Base-by-base conservation (phyloP, 768 basidiomycete genomes). In the Mycena albidolilacea region DNA sequence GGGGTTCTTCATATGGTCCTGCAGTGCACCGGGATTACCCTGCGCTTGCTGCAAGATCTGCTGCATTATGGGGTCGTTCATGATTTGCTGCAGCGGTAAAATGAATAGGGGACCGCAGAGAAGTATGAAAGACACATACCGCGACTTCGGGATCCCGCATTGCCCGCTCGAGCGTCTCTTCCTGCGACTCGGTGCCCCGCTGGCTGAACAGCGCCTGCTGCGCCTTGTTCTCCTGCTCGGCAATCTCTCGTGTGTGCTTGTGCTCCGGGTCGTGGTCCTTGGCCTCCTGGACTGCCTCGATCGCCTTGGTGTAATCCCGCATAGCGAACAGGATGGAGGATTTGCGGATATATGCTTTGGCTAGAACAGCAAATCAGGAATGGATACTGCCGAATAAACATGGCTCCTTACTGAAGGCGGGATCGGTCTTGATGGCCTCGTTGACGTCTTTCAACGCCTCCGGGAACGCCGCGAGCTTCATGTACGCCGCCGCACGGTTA, bases 81-180 rank as follows among this genome's bases (percentile, higher is more conserved):
- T 96, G 79, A 97, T 96, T 68, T 84, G 81, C 93, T 97, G 79
- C 30, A 71, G 17, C 37, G 69, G 62, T 70, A 63, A 61, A 54
- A 68, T 64, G 55, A 63, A 68, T 23, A 55, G 19, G 54, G 43
- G 30, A 48, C n/a, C 1, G 64, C 52, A 64, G 15, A 69, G 76
- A 44, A 57, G 19, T 17, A 23, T 37, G 57, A 69, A 43, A 55
- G 63, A 7, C 14, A 88, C 94, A 77, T 85, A 95, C 94, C 76
- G 93, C 95, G 65, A 98, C 89, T 84, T 98, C 98, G 14, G 98
- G 98, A 86, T 99, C 98, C 66, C 96, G 90, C 97, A 98, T 98
- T 9, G 97, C 98, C 63, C 97, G 89, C 77, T 93, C 89, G 74
- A 98, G 85, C 21, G 97, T 95, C 86, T 99, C 90, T 80, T 99